Evolutionary conservation across 176 grass and related monocot genomes (phyloP), one percentile per base, ranked within the genome.

Genomic region (Carex scoparia): DNA sequence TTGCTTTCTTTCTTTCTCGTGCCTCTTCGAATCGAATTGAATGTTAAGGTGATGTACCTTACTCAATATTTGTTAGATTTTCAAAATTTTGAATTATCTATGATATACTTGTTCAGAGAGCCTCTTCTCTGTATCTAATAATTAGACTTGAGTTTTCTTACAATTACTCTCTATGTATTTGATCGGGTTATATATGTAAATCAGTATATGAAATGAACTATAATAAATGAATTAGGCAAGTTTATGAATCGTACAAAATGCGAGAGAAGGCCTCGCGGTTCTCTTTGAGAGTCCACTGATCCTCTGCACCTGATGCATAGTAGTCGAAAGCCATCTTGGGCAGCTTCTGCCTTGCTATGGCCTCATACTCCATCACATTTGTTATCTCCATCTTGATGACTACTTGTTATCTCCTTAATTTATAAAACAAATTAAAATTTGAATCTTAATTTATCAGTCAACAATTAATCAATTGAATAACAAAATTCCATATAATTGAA

Each of bases 261-360:
- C 91, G 90, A 23, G 93, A 80, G 84, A 99, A 99, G 28, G 96
- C 96, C 55, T 95, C 93, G 32, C 91, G 87, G 79, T 99, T 99
- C 86, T 99, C 96, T 66, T 92, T 56, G 8, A 99, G 91, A 76
- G 93, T 95, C 96, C 96, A 99, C 56, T 99, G 89, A 14, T 99
- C 96, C 90, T 99, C 96, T 2, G 96, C 91, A 0, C 96, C 96
- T 0, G 96, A 99, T 18, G 96, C 96, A 32, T 94, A 99, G 74
- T 95, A 99, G 84, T 99, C 96, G 10, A 90, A 99, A 2, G 44
- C 57, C 96, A 99, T 94, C 89, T 95, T 99, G 2, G 96, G 93
- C 81, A 99, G 86, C 84, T 79, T 99, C 81, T 92, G 85, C 96
- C 91, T 99, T 0, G 96, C 96, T 53, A 99, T 95, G 72, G 85